phyloP scores from a whole-genome alignment of 306 rosid genomes.

The Citrullus mucosospermus region DNA sequence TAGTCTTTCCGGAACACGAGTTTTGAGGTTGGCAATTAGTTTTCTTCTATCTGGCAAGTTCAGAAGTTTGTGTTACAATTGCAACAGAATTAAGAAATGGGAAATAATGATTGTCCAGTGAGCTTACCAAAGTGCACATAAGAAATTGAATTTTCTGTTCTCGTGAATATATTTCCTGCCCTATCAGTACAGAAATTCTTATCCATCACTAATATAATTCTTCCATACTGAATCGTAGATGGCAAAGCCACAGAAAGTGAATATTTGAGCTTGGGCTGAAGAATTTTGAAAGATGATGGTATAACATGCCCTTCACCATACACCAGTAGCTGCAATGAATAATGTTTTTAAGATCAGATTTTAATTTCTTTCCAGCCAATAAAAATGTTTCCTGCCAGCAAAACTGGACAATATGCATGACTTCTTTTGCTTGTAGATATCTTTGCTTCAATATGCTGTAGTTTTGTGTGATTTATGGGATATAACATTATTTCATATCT shows the following conservation, averaged over 20 bases:
- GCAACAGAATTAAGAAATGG: not conserved
- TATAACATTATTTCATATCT: not conserved
- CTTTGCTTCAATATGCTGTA: not conserved
- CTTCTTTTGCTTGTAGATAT: not conserved
- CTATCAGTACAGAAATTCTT: conserved; percentile 63
- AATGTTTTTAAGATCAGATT: not conserved
- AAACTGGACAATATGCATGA: not conserved
- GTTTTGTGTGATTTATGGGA: not conserved
- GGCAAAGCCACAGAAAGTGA: conserved; percentile 54
- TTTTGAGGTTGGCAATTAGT: conserved; percentile 45
- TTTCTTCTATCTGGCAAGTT: conserved; percentile 58
- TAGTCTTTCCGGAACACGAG: conserved; percentile 52
- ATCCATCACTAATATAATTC: conserved; percentile 74
- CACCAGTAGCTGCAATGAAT: conserved; percentile 54
- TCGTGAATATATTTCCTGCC: conserved; percentile 66
- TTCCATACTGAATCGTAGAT: conserved; percentile 39
- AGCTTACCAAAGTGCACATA: conserved; percentile 66
- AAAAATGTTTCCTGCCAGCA: not conserved
- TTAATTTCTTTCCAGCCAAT: not conserved
- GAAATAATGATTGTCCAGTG: not conserved
- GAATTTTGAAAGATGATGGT: conserved; percentile 56
- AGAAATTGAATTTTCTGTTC: conserved; percentile 59
- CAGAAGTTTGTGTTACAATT: not conserved
- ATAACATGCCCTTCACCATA: conserved; percentile 83
- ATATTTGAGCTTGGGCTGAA: conserved; percentile 52